Evolutionary conservation across 1,284 basidiomycete genomes (phyloP).

Genomic region (Ustilago shanxiensis): DNA sequence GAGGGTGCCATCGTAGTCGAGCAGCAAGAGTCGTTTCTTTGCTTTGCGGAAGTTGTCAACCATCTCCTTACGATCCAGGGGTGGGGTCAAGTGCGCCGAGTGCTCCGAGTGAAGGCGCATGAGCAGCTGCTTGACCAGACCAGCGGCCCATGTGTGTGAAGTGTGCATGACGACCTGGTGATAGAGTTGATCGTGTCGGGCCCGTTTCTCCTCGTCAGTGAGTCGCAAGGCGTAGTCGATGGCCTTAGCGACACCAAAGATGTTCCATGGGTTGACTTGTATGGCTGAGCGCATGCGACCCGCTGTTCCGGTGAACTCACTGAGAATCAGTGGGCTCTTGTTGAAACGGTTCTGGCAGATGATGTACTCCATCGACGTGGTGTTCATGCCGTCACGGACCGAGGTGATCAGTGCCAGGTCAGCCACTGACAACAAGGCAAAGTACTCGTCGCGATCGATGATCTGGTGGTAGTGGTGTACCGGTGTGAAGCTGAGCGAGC

Average conservation of each 20-base stretch:
- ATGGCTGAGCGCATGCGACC: constrained; percentile 86
- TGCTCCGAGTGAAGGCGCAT: constrained; percentile 84
- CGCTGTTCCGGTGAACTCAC: constrained; percentile 97
- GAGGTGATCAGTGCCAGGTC: constrained; percentile 96
- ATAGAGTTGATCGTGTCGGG: constrained; percentile 79
- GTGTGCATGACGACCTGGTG: constrained; percentile 93
- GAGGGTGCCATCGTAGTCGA: constrained; percentile 98
- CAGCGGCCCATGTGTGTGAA: constrained; percentile 92
- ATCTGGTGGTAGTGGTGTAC: constrained; percentile 99
- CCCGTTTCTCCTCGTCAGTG: constrained; percentile 80
- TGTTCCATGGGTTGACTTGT: constrained; percentile 81
- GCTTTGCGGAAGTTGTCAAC: constrained; percentile 79
- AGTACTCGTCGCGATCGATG: constrained; percentile 94
- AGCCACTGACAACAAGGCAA: constrained; percentile 92
- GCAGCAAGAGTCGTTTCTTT: constrained; percentile 87
- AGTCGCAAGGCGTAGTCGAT: constrained; percentile 91
- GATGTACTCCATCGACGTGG: constrained; percentile 93
- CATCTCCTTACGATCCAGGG: constrained; percentile 79
- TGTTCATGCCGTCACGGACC: constrained; percentile 98
- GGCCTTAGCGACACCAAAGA: constrained; percentile 88
- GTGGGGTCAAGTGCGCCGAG: constrained; percentile 87
- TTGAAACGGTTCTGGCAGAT: constrained; percentile 87
- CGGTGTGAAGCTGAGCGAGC: constrained; percentile 93
- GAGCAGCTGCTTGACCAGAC: constrained; percentile 88
- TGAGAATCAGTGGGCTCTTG: constrained; percentile 84